phyloP scores from a whole-genome alignment of 169 alveolate species.

The Miamiensis avidus region DNA sequence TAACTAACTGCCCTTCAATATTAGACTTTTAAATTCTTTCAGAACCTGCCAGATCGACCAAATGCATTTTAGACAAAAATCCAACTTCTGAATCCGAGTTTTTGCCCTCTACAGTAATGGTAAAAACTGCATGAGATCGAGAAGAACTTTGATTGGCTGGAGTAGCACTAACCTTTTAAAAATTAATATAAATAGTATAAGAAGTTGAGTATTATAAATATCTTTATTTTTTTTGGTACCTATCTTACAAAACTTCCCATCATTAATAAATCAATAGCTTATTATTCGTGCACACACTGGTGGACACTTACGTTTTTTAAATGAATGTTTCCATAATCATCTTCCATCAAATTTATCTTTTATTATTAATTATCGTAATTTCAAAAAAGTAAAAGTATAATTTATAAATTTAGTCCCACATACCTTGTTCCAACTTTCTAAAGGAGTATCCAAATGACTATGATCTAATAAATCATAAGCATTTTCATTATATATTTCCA shows the following conservation, averaged over 20 bases:
- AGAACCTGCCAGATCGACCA: conserved; percentile 87
- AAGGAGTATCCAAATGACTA: conserved; percentile 65
- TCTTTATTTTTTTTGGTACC: conserved; percentile 21
- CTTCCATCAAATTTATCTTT: conserved; percentile 71
- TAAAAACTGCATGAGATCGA: conserved; percentile 68
- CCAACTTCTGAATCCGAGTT: conserved; percentile 70
- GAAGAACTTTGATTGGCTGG: conserved; percentile 73
- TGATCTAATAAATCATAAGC: conserved; percentile 84
- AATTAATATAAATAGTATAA: not conserved
- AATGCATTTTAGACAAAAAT: conserved; percentile 72
- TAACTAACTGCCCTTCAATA: conserved; percentile 70
- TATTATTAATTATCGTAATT: not conserved
- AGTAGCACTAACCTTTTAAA: conserved; percentile 69
- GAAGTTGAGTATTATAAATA: not conserved
- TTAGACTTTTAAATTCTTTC: conserved; percentile 81
- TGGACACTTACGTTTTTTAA: conserved; percentile 78
- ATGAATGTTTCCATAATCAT: conserved; percentile 73
- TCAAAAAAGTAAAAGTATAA: too few species aligned
- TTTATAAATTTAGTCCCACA: not conserved
- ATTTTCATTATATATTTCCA: conserved; percentile 86
- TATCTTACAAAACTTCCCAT: conserved; percentile 81
- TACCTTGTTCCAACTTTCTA: conserved; percentile 78
- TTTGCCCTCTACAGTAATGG: conserved; percentile 64
- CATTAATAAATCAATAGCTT: conserved; percentile 79
- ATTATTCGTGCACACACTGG: conserved; percentile 64